Percentiles rank a stretch among this genome's conserved stretches.
Conservation (phyloP, 192 early-diverging fungal species). For the Rhizophagus sp. region DNA sequence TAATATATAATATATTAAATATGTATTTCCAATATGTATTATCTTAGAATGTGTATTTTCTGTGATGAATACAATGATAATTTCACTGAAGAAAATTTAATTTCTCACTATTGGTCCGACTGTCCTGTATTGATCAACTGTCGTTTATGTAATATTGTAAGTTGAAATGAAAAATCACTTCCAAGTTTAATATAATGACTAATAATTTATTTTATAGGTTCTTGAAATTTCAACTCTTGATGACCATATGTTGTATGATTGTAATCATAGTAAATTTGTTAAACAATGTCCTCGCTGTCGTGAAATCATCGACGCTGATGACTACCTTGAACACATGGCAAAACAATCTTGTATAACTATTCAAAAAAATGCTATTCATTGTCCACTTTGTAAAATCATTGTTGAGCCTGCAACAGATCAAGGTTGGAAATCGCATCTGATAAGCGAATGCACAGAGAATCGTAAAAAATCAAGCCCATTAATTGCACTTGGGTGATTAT, state of each 20-base stretch:
- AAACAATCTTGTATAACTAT: constrained; percentile 41
- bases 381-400: constrained; percentile 64
- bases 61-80: constrained; percentile 62
- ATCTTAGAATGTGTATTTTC: constrained; percentile 65
- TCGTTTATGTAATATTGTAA: constrained; percentile 68
- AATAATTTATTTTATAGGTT: constrained; percentile 49
- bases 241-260: constrained; percentile 66
- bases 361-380: constrained; percentile 39
- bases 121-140: constrained; percentile 73
- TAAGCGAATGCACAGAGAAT: constrained; percentile 56
- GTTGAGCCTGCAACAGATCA: constrained; percentile 52
- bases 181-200: too few relatives aligned
- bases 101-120: constrained; percentile 76
- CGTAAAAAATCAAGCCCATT: constrained; percentile 26
- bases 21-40: background rate
- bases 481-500: background rate
- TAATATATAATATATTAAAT: too few relatives aligned
- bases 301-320: too few relatives aligned
- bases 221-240: constrained; percentile 69
- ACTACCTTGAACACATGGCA: constrained; percentile 50
- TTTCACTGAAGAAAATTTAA: constrained; percentile 71
- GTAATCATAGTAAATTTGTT: constrained; percentile 56
- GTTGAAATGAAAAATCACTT: constrained; percentile 10
- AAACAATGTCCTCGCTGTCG: constrained; percentile 62
- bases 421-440: constrained; percentile 66